Percentiles rank a stretch among this genome's conserved stretches.
Conservation (phyloP, 345 rosid species). For the Mercurialis annua region DNA sequence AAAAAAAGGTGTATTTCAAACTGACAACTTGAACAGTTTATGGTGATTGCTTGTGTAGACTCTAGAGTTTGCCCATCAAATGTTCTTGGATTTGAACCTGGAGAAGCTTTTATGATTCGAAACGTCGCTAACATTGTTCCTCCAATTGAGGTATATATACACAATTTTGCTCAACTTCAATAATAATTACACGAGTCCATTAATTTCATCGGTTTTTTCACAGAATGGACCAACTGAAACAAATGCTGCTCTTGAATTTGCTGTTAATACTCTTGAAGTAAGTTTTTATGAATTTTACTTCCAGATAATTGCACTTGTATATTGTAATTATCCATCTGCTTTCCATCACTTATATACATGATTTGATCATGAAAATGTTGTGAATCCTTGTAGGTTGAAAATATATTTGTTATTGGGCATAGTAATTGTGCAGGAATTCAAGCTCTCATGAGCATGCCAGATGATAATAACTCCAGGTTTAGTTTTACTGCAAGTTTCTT, state of each 20-base stretch:
- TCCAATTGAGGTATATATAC: constrained; percentile 22
- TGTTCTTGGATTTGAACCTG: constrained; percentile 35
- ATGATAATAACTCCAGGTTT: constrained; percentile 19
- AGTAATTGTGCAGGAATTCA: constrained; percentile 34
- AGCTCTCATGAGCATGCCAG: constrained; percentile 30
- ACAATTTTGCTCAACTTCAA: background rate
- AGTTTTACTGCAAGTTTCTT: background rate
- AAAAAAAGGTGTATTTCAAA: constrained; percentile 1
- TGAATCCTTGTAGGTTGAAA: constrained; percentile 24
- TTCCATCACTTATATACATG: background rate
- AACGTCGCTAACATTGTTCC: constrained; percentile 32
- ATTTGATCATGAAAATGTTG: background rate
- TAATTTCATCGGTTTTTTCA: background rate
- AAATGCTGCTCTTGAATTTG: constrained; percentile 33
- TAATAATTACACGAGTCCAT: background rate
- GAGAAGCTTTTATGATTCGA: constrained; percentile 31
- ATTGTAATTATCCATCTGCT: background rate
- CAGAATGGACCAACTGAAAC: constrained; percentile 34
- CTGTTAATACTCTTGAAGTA: constrained; percentile 29
- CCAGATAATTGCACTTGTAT: background rate
- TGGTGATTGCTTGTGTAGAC: constrained; percentile 38
- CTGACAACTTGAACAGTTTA: constrained; percentile 30
- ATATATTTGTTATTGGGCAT: constrained; percentile 32
- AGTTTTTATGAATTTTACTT: background rate
- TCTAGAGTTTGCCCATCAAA: constrained; percentile 34